phyloP scores from a whole-genome alignment of 177 flowering plant genomes.

The Vitis hybrid region DNA sequence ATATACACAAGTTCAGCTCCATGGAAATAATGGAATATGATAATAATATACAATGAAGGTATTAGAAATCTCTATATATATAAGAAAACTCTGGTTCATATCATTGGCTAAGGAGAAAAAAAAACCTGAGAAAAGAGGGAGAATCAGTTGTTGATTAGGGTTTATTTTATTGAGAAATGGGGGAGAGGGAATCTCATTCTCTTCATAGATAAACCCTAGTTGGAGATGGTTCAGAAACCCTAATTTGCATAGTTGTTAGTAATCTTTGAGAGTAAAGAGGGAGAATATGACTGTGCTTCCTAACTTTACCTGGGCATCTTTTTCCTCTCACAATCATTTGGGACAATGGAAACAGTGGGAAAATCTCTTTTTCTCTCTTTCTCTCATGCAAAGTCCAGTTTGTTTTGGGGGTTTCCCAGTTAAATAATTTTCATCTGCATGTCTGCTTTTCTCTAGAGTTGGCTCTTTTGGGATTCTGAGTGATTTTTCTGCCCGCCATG shows the following conservation, averaged over 20 bases:
- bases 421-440: slow-evolving; percentile 3
- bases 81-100: too few species aligned
- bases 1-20: background rate
- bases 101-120: too few species aligned
- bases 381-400: background rate
- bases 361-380: slow-evolving; percentile 2
- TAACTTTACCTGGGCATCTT: background rate
- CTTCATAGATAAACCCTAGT: background rate
- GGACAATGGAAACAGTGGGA: background rate
- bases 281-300: background rate
- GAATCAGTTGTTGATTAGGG: too few species aligned
- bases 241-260: background rate
- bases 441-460: background rate
- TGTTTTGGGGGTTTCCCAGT: slow-evolving; percentile 3
- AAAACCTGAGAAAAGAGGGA: too few species aligned
- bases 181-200: too few species aligned
- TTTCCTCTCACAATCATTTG: background rate
- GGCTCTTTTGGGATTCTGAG: slow-evolving; percentile 14
- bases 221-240: background rate
- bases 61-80: too few species aligned
- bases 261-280: background rate
- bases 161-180: too few species aligned
- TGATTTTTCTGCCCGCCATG: slow-evolving; percentile 12
- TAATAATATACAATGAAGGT: too few species aligned
- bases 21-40: background rate